Base-by-base conservation (phyloP, 2,329 filamentous ascomycete species). In the Hypocrella siamensis region DNA sequence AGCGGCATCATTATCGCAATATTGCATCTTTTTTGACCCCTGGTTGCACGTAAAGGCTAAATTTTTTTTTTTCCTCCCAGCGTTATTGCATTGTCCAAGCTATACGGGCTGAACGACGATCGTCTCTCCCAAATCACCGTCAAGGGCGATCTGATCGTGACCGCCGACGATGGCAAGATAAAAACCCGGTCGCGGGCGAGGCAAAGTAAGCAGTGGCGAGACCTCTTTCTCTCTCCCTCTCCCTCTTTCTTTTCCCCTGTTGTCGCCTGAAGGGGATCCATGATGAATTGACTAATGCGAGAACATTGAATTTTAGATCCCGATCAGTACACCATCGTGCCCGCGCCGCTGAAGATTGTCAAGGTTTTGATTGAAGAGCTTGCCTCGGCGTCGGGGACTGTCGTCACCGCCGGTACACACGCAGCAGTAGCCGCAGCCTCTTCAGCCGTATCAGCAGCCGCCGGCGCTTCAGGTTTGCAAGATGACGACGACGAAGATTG, bases 341-440 rank as follows among this genome's bases (percentile, higher is more conserved):
- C 86, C 0, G 86, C 86, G 0, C 77, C 83, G 2, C 68, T 98
- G 48, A 98, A 98, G 61, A 94, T 98, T 38, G 61, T 96, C 56
- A 98, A 98, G 62, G 79, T 96, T 4, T 71, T 98, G 7, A 79
- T 96, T 29, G 84, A 93, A 48, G 90, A 98, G 57, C 71, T 98
- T 3, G 65, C 81, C 5, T 84, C 82, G 0, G 83, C 85, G 2
- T 77, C 81, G 4, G 83, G 82, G 17, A 57, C 59, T n/a, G 57
- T 63, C 37, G 60, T 60, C 30, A 67, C 74, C 31, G 63, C 75
- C 1, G 71, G 69, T 14, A n/a, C n/a, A n/a, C n/a, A n/a, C n/a
- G n/a, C n/a, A n/a, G n/a, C n/a, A n/a, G n/a, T n/a, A n/a, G n/a
- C n/a, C n/a, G n/a, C n/a, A n/a, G n/a, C n/a, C n/a, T n/a, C n/a